Percentiles rank a stretch among this genome's conserved stretches.
These are phyloP conservation scores for Talinum fruticosum DNA, from an alignment of 148 eudicot species.

Conservation along the genomic window DNA sequence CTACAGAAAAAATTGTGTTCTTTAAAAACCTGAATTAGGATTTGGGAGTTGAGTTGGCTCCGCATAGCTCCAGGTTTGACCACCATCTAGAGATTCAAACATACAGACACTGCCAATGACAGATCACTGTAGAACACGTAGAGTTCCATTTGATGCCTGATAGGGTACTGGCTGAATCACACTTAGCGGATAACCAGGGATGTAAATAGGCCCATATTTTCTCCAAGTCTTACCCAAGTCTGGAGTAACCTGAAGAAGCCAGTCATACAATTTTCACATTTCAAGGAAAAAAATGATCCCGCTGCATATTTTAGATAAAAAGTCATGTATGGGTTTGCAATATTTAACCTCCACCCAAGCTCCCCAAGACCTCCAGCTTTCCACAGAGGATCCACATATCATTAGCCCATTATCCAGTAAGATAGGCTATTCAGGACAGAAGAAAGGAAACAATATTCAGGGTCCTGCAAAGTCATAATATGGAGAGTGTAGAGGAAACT, in stretches of 20 bases:
- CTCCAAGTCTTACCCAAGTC: constrained; percentile 86
- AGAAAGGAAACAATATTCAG: constrained; percentile 3
- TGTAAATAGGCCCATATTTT: constrained; percentile 85
- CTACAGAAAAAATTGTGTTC: too few relatives aligned
- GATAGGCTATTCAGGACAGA: constrained; percentile 68
- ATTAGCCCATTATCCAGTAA: constrained; percentile 67
- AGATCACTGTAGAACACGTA: constrained; percentile 79
- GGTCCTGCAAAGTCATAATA: not conserved
- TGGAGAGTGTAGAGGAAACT: not conserved
- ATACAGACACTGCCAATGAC: constrained; percentile 55
- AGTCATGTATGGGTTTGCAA: not conserved
- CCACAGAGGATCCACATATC: constrained; percentile 94
- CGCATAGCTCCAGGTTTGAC: constrained; percentile 73
- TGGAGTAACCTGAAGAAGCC: constrained; percentile 48
- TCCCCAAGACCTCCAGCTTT: constrained; percentile 99
- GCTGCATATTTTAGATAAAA: not conserved
- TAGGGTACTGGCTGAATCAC: constrained; percentile 98
- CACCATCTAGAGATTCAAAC: constrained; percentile 87
- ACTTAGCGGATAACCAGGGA: constrained; percentile 47
- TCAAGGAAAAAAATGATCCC: not conserved
- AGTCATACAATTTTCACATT: not conserved
- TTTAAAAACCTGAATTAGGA: constrained; percentile 86
- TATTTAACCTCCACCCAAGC: constrained; percentile 83
- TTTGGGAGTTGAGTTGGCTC: constrained; percentile 73
- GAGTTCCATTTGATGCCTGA: constrained; percentile 59